Base-by-base conservation (phyloP, 2,329 filamentous ascomycete species). In the Pezicula carpinea region DNA sequence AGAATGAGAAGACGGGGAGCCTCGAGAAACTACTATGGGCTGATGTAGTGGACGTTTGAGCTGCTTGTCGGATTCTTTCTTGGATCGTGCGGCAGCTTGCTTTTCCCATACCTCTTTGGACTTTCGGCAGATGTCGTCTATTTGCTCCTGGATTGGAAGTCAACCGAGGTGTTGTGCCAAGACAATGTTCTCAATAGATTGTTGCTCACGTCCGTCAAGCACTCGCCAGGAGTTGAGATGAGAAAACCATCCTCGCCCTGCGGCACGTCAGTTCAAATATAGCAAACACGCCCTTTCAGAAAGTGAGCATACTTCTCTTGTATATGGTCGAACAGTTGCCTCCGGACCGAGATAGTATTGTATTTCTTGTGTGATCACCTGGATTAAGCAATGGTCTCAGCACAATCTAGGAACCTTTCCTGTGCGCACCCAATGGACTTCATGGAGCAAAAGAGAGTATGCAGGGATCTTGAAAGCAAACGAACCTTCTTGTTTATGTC, bases 171-270 rank as follows among this genome's bases (percentile, higher is more conserved):
- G 22, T 39, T 36, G n/a, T 21, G 29, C 8, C 44, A 18, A 23
- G 17, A 41, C 19, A 35, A 19, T 13, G 13, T n/a, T 34, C 40
- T n/a, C 19, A 45, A 23, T 35, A 19, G 19, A 15, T 38, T 35
- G 5, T 21, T 47, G 58, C 77, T 73, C 65, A 81, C 78, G 68
- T 82, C 78, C 55, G 76, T 79, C 54, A 82, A 62, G 59, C 76
- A 81, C 46, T 72, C 68, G 29, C 78, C 78, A 6, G 76, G 75
- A 2, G 77, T 80, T 23, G 72, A 75, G 57, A 82, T 80, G 49
- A 82, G 69, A 55, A 75, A 82, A 2, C 79, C 79, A 62, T 82
- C 78, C 64, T 81, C 77, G 56, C 78, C 78, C 77, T 80, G 33
- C 50, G 21, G 13, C 36, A 22, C 33, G 26, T 33, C 40, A 22